Base-by-base conservation (phyloP, 108 stramenopile genomes). In the Nitzschia palea region DNA sequence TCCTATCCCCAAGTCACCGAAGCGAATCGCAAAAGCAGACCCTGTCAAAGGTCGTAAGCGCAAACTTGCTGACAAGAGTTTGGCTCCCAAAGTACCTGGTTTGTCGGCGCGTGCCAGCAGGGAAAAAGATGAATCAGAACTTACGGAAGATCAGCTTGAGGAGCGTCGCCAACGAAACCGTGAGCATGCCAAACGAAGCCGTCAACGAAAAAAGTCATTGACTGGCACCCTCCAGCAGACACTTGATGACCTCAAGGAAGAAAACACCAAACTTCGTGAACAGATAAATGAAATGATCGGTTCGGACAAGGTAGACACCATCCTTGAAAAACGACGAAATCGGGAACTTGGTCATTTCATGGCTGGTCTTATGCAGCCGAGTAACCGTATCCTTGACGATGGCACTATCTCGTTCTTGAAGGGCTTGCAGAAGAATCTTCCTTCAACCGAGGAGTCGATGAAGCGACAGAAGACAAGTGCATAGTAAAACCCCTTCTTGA, bases 201-300 rank as follows among this genome's bases (percentile, higher is more conserved):
- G 98, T 23, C 88, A 96, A 44, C 86, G 98, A 48, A 98, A 98
- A 79, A 97, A 97, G 79, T 94, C 93, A 52, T 74, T 97, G 47
- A 86, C 97, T 20, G 94, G 96, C 67, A 83, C 82, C n/a, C 79
- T 98, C 22, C 95, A 98, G 81, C 84, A 86, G 64, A 79, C 82
- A 44, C 84, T 91, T 31, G 66, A 85, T 29, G 70, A 76, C 33
- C 78, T 94, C 63, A 87, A 87, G 65, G 86, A 85, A 22, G 93
- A 90, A 65, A 94, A 94, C 48, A 82, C 83, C 28, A 90, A 89
- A 55, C 76, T 94, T 28, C 74, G 81, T 30, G 44, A 65, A n/a
- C 31, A 37, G 15, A 37, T 59, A 2, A 28, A 59, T 37, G 34
- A 8, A 8, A 28, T 45, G 10, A 44, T 63, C 14, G 62, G 62